Percentiles rank a stretch among this genome's conserved stretches.
phyloP scores from a whole-genome alignment of 2,329 filamentous ascomycete species.

The Passalora sequoiae region DNA sequence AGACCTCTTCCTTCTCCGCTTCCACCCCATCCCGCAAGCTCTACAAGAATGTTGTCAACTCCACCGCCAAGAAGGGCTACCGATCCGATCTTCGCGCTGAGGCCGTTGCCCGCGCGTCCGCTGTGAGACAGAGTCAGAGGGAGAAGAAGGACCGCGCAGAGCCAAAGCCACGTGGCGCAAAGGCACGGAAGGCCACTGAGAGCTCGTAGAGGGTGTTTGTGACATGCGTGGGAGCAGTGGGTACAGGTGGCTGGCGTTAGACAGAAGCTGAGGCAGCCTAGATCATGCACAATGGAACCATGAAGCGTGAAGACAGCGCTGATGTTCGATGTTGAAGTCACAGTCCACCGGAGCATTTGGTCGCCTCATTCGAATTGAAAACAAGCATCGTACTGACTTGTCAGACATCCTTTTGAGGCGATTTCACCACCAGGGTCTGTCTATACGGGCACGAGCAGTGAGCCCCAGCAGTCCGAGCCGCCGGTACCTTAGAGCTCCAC shows the following conservation, averaged over 20 bases:
- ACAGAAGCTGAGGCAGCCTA: neutral
- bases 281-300: neutral
- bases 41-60: conserved; percentile 82
- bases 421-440: too few relatives aligned
- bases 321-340: too few relatives aligned
- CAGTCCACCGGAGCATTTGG: too few relatives aligned
- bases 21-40: conserved; percentile 76
- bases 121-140: conserved; percentile 67
- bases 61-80: conserved; percentile 79
- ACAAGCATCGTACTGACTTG: too few relatives aligned
- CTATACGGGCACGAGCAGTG: too few relatives aligned
- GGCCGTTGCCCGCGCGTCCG: conserved; percentile 81
- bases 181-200: conserved; percentile 26
- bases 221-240: neutral
- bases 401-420: too few relatives aligned
- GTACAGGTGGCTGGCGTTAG: neutral
- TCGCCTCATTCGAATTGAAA: too few relatives aligned
- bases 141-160: conserved; percentile 69
- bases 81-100: conserved; percentile 50
- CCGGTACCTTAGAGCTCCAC: too few relatives aligned
- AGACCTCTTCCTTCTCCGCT: conserved; percentile 64
- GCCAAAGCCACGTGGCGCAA: conserved; percentile 36
- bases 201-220: conserved; percentile 2
- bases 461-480: too few relatives aligned
- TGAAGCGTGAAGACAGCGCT: neutral